A percentile compares a stretch with the other conserved stretches of the same genome.
phyloP scores from a whole-genome alignment of 495 filamentous ascomycete species.

The Hypoxylon lienhwacheense region DNA sequence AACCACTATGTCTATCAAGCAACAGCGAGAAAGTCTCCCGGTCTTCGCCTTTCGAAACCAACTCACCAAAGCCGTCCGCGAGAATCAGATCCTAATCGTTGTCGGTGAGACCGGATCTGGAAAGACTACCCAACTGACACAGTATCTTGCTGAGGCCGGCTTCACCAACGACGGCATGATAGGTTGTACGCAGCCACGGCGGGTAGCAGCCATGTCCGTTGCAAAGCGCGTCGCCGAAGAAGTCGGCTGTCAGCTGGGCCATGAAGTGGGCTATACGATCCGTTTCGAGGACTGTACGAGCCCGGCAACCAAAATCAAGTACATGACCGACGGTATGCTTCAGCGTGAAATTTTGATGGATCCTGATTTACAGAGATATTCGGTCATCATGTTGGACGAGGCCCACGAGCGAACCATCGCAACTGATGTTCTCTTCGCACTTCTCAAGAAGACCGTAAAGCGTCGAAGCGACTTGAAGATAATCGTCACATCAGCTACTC shows the following conservation, averaged over 20 bases:
- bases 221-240: conserved; percentile 97
- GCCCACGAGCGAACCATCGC: conserved; percentile 97
- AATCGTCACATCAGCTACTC: conserved; percentile 93
- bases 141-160: conserved; percentile 91
- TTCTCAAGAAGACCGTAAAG: conserved; percentile 93
- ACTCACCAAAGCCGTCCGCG: conserved; percentile 80
- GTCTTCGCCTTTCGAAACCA: conserved; percentile 89
- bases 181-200: conserved; percentile 94
- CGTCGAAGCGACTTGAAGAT: conserved; percentile 83
- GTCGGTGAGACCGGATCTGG: conserved; percentile 97
- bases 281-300: conserved; percentile 95
- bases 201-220: conserved; percentile 96
- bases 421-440: conserved; percentile 91
- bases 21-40: conserved; percentile 88
- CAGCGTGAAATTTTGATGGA: conserved; percentile 93
- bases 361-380: conserved; percentile 82
- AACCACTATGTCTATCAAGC: conserved; percentile 89
- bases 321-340: conserved; percentile 99
- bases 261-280: conserved; percentile 96
- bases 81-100: conserved; percentile 92
- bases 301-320: conserved; percentile 92
- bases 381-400: conserved; percentile 97
- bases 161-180: conserved; percentile 90
- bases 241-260: conserved; percentile 85
- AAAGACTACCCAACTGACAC: conserved; percentile 95